Evolutionary conservation across 177 flowering plant genomes (phyloP).

Genomic region (Vitis hybrid): DNA sequence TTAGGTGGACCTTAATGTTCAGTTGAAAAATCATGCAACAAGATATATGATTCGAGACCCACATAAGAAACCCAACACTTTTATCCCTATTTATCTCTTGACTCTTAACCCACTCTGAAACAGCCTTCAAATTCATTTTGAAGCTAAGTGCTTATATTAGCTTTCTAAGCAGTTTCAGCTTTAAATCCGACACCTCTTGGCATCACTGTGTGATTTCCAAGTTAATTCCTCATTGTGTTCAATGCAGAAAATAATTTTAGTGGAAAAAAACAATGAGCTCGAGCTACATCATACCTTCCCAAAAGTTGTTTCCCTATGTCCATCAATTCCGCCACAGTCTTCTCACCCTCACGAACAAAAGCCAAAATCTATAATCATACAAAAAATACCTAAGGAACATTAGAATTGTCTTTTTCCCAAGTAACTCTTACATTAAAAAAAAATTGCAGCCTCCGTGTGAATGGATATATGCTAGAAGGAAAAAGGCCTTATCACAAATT

Average conservation of each 20-base stretch:
- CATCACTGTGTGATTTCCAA: no score
- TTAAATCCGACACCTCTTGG: no score
- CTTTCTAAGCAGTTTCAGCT: no score
- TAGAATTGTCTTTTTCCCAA: background rate
- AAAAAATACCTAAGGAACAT: background rate
- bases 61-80: background rate
- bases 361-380: conserved; percentile 57
- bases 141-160: no score
- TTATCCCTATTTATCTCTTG: no score
- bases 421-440: background rate
- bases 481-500: no score
- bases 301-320: conserved; percentile 78
- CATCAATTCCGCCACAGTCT: conserved; percentile 81
- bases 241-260: background rate
- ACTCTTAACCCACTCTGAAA: no score
- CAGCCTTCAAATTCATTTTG: no score
- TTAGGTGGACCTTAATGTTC: no score
- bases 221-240: no score
- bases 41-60: background rate
- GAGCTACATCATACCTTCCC: conserved; percentile 62
- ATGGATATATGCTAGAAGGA: no score
- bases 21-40: background rate
- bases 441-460: no score
- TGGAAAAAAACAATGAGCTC: background rate
- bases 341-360: conserved; percentile 88